phyloP scores from a whole-genome alignment of 257 asterid species.

The Cordia subcordata region DNA sequence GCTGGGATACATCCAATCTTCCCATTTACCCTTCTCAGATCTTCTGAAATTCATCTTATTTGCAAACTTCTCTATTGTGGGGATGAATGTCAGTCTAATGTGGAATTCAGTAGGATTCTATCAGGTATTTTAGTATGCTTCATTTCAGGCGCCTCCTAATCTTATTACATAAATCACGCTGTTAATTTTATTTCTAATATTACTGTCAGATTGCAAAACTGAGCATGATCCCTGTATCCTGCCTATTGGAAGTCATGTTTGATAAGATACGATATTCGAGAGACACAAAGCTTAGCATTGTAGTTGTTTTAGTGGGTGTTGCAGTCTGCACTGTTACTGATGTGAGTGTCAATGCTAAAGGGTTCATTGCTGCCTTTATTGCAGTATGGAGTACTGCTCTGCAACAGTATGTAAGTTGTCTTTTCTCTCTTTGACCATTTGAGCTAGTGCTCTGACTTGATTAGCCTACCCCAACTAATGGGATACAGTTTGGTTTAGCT shows the following conservation, averaged over 20 bases:
- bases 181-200: constrained; percentile 21
- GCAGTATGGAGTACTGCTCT: constrained; percentile 95
- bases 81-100: constrained; percentile 98
- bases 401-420: constrained; percentile 94
- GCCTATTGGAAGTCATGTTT: constrained; percentile 80
- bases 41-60: constrained; percentile 81
- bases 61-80: constrained; percentile 95
- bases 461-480: too few relatives aligned
- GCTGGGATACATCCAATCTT: constrained; percentile 93
- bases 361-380: constrained; percentile 82
- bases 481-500: too few relatives aligned
- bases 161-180: constrained; percentile 4
- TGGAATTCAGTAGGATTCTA: constrained; percentile 99
- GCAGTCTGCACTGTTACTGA: constrained; percentile 94
- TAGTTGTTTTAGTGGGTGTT: constrained; percentile 82
- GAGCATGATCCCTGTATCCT: constrained; percentile 95
- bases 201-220: constrained; percentile 85
- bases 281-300: constrained; percentile 89
- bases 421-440: constrained; percentile 1
- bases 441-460: background rate
- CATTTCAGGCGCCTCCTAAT: constrained; percentile 4
- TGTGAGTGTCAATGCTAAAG: constrained; percentile 85
- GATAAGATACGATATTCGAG: constrained; percentile 87
- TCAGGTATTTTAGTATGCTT: constrained; percentile 56
- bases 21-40: constrained; percentile 78